Conservation (phyloP, 768 basidiomycete species). For the Suillus ampliporus region DNA sequence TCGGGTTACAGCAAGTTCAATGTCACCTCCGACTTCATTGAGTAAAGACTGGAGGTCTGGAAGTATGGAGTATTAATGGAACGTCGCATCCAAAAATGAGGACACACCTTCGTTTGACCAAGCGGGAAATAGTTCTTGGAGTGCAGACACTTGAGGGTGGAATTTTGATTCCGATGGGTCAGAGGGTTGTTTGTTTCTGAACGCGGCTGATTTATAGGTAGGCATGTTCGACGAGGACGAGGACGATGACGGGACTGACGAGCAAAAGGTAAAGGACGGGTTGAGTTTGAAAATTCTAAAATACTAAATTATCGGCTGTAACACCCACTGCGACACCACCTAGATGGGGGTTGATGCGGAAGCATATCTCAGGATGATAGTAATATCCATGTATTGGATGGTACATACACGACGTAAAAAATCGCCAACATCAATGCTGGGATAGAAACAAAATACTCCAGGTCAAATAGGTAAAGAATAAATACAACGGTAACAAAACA, state of each 20-base stretch:
- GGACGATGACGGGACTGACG: conserved; percentile 10
- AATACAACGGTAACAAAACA: conserved; percentile 3
- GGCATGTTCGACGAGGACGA: conserved; percentile 18
- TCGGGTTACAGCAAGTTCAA: conserved; percentile 69
- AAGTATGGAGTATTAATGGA: conserved; percentile 32
- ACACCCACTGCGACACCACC: not conserved
- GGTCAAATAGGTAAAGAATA: conserved; percentile 5
- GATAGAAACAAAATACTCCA: not conserved
- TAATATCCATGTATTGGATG: no score
- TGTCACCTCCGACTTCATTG: conserved; percentile 69
- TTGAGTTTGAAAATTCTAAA: conserved; percentile 35
- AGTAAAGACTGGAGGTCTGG: conserved; percentile 73
- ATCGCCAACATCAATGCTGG: not conserved
- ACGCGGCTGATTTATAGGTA: conserved; percentile 39
- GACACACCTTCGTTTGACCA: conserved; percentile 72
- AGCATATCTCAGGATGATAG: not conserved
- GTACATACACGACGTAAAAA: not conserved
- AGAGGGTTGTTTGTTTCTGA: conserved; percentile 27
- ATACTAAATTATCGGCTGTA: conserved; percentile 24
- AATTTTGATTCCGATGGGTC: conserved; percentile 45
- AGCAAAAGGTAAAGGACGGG: conserved; percentile 10
- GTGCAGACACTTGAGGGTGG: conserved; percentile 58
- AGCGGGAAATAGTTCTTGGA: conserved; percentile 73
- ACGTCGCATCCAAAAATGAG: conserved; percentile 19
- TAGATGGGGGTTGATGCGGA: conserved; percentile 2